phyloP scores from a whole-genome alignment of 768 basidiomycete species.

The Tulasnella sp. region DNA sequence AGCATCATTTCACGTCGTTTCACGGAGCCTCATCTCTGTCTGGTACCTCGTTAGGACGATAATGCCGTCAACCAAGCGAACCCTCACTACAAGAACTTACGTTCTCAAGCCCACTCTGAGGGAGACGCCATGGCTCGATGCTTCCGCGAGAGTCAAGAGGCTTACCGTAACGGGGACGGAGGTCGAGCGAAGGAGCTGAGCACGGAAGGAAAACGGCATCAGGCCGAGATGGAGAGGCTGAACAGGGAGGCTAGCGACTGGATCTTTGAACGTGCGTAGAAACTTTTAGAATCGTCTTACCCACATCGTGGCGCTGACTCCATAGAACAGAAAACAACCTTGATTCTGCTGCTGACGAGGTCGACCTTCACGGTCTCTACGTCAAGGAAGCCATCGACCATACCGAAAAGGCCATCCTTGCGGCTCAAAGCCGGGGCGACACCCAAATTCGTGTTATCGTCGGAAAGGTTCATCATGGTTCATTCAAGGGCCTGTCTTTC shows the following conservation, averaged over 20 bases:
- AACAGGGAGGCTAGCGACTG: constrained; percentile 77
- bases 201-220: constrained; percentile 67
- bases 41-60: constrained; percentile 20
- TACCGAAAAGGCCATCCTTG: constrained; percentile 57
- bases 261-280: constrained; percentile 65
- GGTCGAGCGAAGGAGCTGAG: constrained; percentile 73
- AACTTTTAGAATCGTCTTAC: neutral
- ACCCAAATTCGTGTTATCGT: constrained; percentile 69
- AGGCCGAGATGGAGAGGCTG: constrained; percentile 61
- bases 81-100: constrained; percentile 53
- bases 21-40: neutral
- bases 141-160: constrained; percentile 63
- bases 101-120: constrained; percentile 64
- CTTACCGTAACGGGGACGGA: constrained; percentile 62
- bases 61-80: constrained; percentile 50
- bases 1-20: neutral
- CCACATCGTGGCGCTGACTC: neutral
- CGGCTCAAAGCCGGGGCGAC: constrained; percentile 53
- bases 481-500: neutral
- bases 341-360: constrained; percentile 59
- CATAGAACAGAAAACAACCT: constrained; percentile 87
- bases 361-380: constrained; percentile 87
- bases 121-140: constrained; percentile 66
- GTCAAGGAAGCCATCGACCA: constrained; percentile 81
- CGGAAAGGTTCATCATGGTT: constrained; percentile 35